Conservation (phyloP, 805 yeast species). For the Candida endomychidarum region DNA sequence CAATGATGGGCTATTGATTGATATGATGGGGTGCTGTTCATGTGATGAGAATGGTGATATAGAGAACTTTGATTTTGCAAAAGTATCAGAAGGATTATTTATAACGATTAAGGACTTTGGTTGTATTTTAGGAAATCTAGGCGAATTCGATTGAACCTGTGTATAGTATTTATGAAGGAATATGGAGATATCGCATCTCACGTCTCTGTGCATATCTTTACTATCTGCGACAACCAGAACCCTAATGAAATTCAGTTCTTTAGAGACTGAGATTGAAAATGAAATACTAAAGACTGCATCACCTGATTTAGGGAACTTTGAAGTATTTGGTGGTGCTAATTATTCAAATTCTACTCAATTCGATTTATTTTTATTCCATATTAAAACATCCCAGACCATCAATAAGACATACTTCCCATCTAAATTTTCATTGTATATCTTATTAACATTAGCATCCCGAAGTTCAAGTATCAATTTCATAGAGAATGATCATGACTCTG, state of each 20-base stretch:
- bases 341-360: constrained; percentile 8
- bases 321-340: constrained; percentile 6
- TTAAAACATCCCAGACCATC: background rate
- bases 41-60: constrained; percentile 28
- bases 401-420: constrained; percentile 1
- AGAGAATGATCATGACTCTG: background rate
- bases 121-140: constrained; percentile 39
- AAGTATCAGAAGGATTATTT: constrained; percentile 24
- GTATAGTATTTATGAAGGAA: no score
- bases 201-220: no score
- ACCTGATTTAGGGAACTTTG: constrained; percentile 6
- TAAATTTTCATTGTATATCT: constrained; percentile 14
- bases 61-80: constrained; percentile 29
- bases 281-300: constrained; percentile 4
- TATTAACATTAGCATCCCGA: constrained; percentile 34
- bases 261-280: constrained; percentile 7
- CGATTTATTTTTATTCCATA: constrained; percentile 10
- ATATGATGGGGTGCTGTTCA: constrained; percentile 40
- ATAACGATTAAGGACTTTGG: constrained; percentile 42
- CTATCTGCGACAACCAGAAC: no score
- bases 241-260: constrained; percentile 1
- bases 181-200: no score
- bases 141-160: constrained; percentile 35
- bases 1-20: constrained; percentile 36
- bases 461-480: constrained; percentile 27